Evolutionary conservation across 257 asterid genomes (phyloP), one percentile per base, ranked within the genome.

Genomic region (Scutellaria minor): DNA sequence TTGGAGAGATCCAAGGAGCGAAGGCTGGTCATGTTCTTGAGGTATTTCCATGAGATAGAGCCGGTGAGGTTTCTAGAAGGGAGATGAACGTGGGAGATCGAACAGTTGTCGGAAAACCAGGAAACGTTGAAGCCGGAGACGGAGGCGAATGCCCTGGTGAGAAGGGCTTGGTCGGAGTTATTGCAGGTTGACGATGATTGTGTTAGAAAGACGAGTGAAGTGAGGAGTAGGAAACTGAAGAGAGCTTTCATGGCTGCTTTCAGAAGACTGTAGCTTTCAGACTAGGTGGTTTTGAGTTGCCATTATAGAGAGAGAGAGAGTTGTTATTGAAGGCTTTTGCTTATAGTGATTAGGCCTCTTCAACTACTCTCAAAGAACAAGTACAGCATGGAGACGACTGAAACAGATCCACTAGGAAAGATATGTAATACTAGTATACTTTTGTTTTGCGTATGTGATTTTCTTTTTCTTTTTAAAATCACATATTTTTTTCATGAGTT

Each of bases 1-100:
- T 73, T 64, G 66, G 99, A 94, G 83, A 94, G 97, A 83, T 94
- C 91, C 64, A 94, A 53, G 0, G 67, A 68, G 6, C 72, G 92
- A 35, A 94, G 92, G 39, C 41, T 77, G n/a, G 97, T 80, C 80
- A 91, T 74, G 70, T 91, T 87, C 14, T 12, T 72, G 48, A 94
- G 78, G 72, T 71, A 86, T 18, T 81, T 89, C 99, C 97, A 94
- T 27, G 97, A 83, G 53, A 94, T 51, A 0, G 83, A 46, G 70
- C 99, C 99, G 45, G 65, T 78, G 62, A 94, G 96, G 39, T 89
- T 91, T 73, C 78, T 81, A 2, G 97, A 86, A 0, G 92, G 15
- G 45, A 94, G 90, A 0, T 70, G 72, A 2, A 94, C 67, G 13
- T 78, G 77, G 4, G 78, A 73, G 61, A 93, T 56, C 7, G 84